A percentile compares a stretch with the other conserved stretches of the same genome.
phyloP scores from a whole-genome alignment of 805 yeast species.

The Yamadazyma sp. region DNA sequence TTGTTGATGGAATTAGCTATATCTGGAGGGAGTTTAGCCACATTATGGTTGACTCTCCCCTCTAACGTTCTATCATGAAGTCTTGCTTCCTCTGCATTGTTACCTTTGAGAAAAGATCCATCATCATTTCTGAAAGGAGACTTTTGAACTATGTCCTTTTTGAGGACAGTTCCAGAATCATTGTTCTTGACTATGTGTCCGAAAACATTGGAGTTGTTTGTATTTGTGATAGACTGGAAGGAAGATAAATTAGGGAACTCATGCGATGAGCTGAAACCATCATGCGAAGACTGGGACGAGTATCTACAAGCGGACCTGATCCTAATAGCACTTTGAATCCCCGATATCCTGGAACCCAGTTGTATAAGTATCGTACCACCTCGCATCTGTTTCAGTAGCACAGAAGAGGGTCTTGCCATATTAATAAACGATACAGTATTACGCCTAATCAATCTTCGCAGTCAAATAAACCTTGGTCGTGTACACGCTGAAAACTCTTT shows the following conservation, averaged over 20 bases:
- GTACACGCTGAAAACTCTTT: no score
- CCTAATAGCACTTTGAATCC: neutral
- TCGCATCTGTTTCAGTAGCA: no score
- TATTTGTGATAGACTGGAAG: neutral
- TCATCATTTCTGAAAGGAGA: constrained; percentile 40
- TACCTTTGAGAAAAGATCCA: constrained; percentile 44
- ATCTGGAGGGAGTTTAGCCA: constrained; percentile 53
- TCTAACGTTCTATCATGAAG: constrained; percentile 55
- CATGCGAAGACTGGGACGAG: no score
- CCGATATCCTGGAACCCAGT: no score
- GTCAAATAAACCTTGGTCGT: no score
- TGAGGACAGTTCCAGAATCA: neutral
- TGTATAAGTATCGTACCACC: no score
- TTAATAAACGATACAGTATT: no score
- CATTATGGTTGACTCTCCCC: constrained; percentile 55
- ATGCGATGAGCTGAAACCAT: constrained; percentile 7
- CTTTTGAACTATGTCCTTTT: neutral
- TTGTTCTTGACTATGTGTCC: constrained; percentile 18
- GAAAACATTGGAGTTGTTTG: constrained; percentile 17
- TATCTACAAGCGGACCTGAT: no score
- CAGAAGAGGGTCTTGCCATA: no score
- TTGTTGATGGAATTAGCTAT: constrained; percentile 61
- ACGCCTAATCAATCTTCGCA: no score
- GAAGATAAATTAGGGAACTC: constrained; percentile 2
- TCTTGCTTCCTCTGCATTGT: constrained; percentile 52